These are phyloP conservation scores for Clitoria ternatea DNA, from an alignment of 306 rosid genomes.

Conservation along the genomic window DNA sequence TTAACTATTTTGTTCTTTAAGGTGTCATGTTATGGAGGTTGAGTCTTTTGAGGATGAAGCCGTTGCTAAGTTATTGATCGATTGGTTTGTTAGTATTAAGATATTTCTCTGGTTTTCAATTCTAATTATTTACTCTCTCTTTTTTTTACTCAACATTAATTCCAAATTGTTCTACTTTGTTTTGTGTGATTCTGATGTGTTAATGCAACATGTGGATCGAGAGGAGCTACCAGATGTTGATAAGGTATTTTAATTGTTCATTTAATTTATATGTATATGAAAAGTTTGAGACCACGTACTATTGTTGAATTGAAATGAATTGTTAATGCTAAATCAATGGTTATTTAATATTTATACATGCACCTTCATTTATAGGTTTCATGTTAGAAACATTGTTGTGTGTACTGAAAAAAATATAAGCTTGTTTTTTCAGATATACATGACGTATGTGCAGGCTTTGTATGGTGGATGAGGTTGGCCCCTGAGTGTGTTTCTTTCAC, in stretches of 20 bases:
- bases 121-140: slow-evolving; percentile 6
- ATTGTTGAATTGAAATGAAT: too few species aligned
- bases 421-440: slow-evolving; percentile 89
- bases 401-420: too few species aligned
- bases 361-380: too few species aligned
- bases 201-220: slow-evolving; percentile 72
- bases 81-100: slow-evolving; percentile 93
- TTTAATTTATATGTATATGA: too few species aligned
- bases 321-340: too few species aligned
- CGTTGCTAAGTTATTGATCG: slow-evolving; percentile 72
- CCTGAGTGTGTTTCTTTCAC: slow-evolving; percentile 78
- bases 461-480: slow-evolving; percentile 99
- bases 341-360: too few species aligned
- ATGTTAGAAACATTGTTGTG: too few species aligned
- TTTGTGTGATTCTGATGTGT: slow-evolving; percentile 28
- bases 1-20: neutral
- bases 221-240: slow-evolving; percentile 98
- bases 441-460: slow-evolving; percentile 97
- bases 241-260: slow-evolving; percentile 47
- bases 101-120: slow-evolving; percentile 11
- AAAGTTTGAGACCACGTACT: too few species aligned
- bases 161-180: slow-evolving; percentile 9
- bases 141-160: neutral
- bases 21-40: slow-evolving; percentile 99
- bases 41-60: slow-evolving; percentile 89